A percentile compares a stretch with the other conserved stretches of the same genome.
These are phyloP conservation scores for Fusarium metavorans DNA, from an alignment of 2,329 filamentous ascomycete genomes.

Conservation along the genomic window DNA sequence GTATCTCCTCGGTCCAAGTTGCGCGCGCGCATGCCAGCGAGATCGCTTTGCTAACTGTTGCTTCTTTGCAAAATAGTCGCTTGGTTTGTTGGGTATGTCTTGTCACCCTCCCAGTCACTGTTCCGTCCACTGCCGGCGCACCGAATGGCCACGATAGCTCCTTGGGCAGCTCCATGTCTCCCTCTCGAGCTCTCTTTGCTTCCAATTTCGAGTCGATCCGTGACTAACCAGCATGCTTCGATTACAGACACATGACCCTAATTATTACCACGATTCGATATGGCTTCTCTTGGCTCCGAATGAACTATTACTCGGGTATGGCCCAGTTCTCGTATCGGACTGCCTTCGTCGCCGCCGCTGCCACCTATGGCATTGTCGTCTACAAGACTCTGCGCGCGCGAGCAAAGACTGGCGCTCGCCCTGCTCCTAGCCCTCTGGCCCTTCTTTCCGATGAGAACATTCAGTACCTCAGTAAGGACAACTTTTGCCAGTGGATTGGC, in stretches of 20 bases:
- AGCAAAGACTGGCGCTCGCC: conserved; percentile 76
- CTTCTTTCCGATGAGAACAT: conserved; percentile 93
- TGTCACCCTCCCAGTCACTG: conserved; percentile 23
- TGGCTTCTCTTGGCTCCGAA: conserved; percentile 83
- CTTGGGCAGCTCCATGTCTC: conserved; percentile 4
- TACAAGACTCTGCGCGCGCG: conserved; percentile 96
- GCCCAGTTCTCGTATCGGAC: conserved; percentile 89
- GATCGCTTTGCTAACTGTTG: conserved; percentile 38
- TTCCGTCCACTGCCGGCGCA: conserved; percentile 17
- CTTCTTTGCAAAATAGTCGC: conserved; percentile 64
- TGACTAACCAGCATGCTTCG: conserved; percentile 27
- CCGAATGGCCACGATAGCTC: conserved; percentile 32
- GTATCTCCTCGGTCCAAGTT: conserved; percentile 32
- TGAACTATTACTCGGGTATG: conserved; percentile 85
- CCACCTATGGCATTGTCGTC: conserved; percentile 97
- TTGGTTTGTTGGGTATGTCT: conserved; percentile 84
- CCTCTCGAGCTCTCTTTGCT: conserved; percentile 2
- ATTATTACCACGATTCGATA: conserved; percentile 88
- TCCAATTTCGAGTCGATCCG: background rate
- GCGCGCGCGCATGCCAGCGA: conserved; percentile 5
- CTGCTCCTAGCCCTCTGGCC: conserved; percentile 70
- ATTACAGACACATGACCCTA: conserved; percentile 82
- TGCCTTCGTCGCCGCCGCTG: conserved; percentile 88
- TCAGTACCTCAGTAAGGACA: conserved; percentile 86
- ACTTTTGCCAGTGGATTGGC: background rate